phyloP scores from a whole-genome alignment of 352 stramenopile genomes.

The Phytophthora capsici region DNA sequence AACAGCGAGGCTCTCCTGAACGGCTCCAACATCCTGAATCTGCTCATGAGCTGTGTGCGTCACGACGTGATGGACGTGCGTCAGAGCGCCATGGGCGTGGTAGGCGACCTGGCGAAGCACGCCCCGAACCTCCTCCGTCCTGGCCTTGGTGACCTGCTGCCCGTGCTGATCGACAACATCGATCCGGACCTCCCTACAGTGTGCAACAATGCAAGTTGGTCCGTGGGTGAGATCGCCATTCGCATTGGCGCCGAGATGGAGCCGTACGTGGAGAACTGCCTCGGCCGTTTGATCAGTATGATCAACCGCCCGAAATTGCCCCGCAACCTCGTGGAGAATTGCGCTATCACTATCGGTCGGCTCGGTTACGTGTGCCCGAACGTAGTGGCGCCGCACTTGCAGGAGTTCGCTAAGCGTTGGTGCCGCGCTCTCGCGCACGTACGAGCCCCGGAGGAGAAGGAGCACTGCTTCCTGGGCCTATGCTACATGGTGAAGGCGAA shows the following conservation, averaged over 20 bases:
- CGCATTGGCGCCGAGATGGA: conserved; percentile 87
- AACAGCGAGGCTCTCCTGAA: conserved; percentile 81
- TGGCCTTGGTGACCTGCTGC: conserved; percentile 78
- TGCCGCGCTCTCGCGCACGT: conserved; percentile 88
- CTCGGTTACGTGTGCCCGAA: conserved; percentile 89
- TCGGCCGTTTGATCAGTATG: conserved; percentile 82
- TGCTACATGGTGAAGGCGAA: conserved; percentile 94
- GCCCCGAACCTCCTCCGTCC: conserved; percentile 70
- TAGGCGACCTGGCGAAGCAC: conserved; percentile 91
- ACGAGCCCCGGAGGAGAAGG: conserved; percentile 85
- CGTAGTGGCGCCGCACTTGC: conserved; percentile 77
- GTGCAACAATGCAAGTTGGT: conserved; percentile 94
- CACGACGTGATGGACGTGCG: conserved; percentile 90
- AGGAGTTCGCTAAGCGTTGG: conserved; percentile 90
- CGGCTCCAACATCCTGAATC: conserved; percentile 87
- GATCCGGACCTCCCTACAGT: conserved; percentile 88
- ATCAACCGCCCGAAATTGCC: conserved; percentile 89
- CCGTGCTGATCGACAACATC: conserved; percentile 90
- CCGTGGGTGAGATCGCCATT: conserved; percentile 89
- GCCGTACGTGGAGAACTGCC: conserved; percentile 77
- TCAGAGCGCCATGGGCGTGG: conserved; percentile 90
- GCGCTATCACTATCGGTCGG: conserved; percentile 89
- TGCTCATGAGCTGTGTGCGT: conserved; percentile 87
- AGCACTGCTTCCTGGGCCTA: conserved; percentile 90
- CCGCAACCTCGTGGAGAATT: conserved; percentile 91